Evolutionary conservation across 2,329 filamentous ascomycete species (phyloP).

Genomic region (Coleophoma eucalyptorum): DNA sequence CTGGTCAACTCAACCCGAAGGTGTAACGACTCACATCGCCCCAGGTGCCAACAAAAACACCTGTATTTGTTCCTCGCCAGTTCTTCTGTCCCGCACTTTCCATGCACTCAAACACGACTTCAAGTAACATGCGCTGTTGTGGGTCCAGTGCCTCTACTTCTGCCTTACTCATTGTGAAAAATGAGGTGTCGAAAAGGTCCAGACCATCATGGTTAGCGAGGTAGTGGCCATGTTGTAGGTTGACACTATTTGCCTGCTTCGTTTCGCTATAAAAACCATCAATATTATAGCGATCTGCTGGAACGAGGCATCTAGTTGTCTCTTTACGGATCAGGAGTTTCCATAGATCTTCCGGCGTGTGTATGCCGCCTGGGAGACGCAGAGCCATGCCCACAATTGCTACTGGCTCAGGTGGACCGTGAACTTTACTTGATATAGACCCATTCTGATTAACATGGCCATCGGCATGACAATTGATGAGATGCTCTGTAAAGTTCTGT

Average conservation of each 20-base stretch:
- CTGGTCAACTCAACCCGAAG: neutral
- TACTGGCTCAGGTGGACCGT: constrained; percentile 3
- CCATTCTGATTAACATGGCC: too few relatives aligned
- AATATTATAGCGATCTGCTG: constrained; percentile 6
- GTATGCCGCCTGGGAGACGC: constrained; percentile 24
- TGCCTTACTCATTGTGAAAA: constrained; percentile 9
- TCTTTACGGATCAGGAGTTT: constrained; percentile 4
- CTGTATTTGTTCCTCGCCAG: constrained; percentile 10
- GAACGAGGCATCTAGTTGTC: constrained; percentile 3
- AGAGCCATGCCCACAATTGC: constrained; percentile 18
- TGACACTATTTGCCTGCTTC: constrained; percentile 1
- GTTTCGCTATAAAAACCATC: constrained; percentile 7
- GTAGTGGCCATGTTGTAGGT: constrained; percentile 9
- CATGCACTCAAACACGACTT: constrained; percentile 23
- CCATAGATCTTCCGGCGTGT: constrained; percentile 4
- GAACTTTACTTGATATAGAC: too few relatives aligned
- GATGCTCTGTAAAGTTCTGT: too few relatives aligned
- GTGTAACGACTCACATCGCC: neutral
- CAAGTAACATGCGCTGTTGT: constrained; percentile 20
- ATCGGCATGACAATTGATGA: too few relatives aligned
- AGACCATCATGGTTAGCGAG: constrained; percentile 9
- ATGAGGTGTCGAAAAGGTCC: constrained; percentile 9
- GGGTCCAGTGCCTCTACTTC: constrained; percentile 18
- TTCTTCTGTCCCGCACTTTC: constrained; percentile 17
- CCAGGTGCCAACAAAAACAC: constrained; percentile 8